A percentile compares a stretch with the other conserved stretches of the same genome.
These are phyloP conservation scores for Aspergillus wentii DNA, from an alignment of 495 filamentous ascomycete species.

Conservation along the genomic window DNA sequence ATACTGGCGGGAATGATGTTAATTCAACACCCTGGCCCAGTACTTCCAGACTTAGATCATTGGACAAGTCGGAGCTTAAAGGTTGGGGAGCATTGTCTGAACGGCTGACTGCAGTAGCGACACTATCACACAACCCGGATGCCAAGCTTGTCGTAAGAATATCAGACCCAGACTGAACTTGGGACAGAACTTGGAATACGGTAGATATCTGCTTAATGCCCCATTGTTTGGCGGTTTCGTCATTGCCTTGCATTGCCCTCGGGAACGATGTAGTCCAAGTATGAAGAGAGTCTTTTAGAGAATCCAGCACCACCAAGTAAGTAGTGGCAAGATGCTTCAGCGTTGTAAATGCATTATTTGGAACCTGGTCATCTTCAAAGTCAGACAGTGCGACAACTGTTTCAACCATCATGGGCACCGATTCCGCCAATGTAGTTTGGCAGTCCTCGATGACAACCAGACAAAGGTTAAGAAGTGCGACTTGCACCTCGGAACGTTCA, in stretches of 20 bases:
- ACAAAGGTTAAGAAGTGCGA: slow-evolving; percentile 64
- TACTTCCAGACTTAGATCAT: slow-evolving; percentile 20
- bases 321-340: slow-evolving; percentile 59
- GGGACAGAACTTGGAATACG: slow-evolving; percentile 63
- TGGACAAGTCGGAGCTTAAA: slow-evolving; percentile 14
- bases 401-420: slow-evolving; percentile 68
- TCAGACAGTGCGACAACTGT: slow-evolving; percentile 71
- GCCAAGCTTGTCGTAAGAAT: slow-evolving; percentile 66
- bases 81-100: slow-evolving; percentile 22
- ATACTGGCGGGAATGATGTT: slow-evolving; percentile 51
- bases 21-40: slow-evolving; percentile 15
- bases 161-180: slow-evolving; percentile 61
- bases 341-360: slow-evolving; percentile 31
- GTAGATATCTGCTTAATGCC: slow-evolving; percentile 69
- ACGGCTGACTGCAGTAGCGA: slow-evolving; percentile 33
- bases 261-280: slow-evolving; percentile 79
- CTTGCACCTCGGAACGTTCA: slow-evolving; percentile 64
- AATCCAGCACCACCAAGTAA: slow-evolving; percentile 58
- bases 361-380: slow-evolving; percentile 35
- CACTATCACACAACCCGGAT: slow-evolving; percentile 42
- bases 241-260: slow-evolving; percentile 75
- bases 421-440: slow-evolving; percentile 64
- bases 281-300: slow-evolving; percentile 68
- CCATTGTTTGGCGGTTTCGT: slow-evolving; percentile 69
- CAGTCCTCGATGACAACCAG: slow-evolving; percentile 72